Evolutionary conservation across 345 rosid genomes (phyloP), one percentile per base, ranked within the genome.

Genomic region (Eucalyptus cloeziana): DNA sequence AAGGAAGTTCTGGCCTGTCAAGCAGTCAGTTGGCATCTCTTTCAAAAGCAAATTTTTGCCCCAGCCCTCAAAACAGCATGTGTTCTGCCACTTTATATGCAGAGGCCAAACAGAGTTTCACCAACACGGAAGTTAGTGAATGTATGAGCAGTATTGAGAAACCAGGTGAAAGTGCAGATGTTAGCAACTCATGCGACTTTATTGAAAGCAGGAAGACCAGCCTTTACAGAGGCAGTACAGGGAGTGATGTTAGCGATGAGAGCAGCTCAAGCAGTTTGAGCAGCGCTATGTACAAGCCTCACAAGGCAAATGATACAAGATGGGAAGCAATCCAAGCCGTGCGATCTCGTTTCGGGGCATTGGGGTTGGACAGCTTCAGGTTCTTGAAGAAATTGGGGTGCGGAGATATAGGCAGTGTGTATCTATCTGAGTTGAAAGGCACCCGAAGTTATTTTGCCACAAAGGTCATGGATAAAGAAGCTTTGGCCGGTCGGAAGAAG

Each of bases 241-340:
- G 95, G 81, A 97, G 99, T 90, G 98, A 97, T 92, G 88, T 95
- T 17, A 96, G 98, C n/a, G 98, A 97, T 67, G 99, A 96, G 89
- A 97, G 99, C 94, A 97, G 96, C 94, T 93, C 95, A 2, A 97
- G 98, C 90, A 94, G 94, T 92, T 90, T 96, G 60, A 95, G 97
- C 93, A 92, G 91, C 58, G 90, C 95, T 15, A 87, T 90, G 86
- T 92, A 95, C 93, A 97, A 96, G 91, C 99, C 99, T 24, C 99
- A 96, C 85, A 95, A 95, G 91, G 97, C 97, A 86, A 97, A 97
- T 85, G 99, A 97, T 87, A 90, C 89, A 49, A 90, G 98, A 87
- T 97, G 99, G 99, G 99, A 96, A 89, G 99, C 98, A 16, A 94
- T 97, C 85, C 98, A 94, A 88, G 98, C 90, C 13, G 96, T 95